Evolutionary conservation across 345 rosid genomes (phyloP).

Genomic region (Jatropha curcas): DNA sequence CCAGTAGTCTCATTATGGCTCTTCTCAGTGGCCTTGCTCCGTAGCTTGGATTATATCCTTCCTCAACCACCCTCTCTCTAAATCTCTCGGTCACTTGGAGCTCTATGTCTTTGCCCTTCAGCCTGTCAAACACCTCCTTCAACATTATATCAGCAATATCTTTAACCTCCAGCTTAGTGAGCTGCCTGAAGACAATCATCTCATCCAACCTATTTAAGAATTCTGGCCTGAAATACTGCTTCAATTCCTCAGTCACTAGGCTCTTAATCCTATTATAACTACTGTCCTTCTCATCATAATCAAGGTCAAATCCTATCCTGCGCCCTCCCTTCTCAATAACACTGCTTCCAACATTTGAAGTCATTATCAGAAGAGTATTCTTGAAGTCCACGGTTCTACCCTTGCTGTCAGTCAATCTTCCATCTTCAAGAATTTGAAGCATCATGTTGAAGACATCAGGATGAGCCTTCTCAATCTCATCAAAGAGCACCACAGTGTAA

Average conservation of each 20-base stretch:
- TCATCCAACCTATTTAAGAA: slow-evolving; percentile 95
- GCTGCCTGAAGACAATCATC: slow-evolving; percentile 93
- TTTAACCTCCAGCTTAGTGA: slow-evolving; percentile 88
- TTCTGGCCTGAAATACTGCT: slow-evolving; percentile 92
- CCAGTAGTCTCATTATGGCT: slow-evolving; percentile 91
- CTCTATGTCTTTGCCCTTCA: slow-evolving; percentile 75
- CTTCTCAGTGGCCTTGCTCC: slow-evolving; percentile 97
- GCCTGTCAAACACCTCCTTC: slow-evolving; percentile 76
- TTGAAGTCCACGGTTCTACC: slow-evolving; percentile 98
- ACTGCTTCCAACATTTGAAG: slow-evolving; percentile 95
- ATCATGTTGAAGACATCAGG: slow-evolving; percentile 99
- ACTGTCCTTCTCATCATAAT: slow-evolving; percentile 88
- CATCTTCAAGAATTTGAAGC: slow-evolving; percentile 99
- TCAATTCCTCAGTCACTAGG: slow-evolving; percentile 87
- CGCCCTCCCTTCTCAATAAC: slow-evolving; percentile 95
- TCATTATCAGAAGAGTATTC: slow-evolving; percentile 96
- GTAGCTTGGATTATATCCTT: slow-evolving; percentile 94
- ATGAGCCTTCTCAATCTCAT: slow-evolving; percentile 98
- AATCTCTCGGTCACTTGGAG: slow-evolving; percentile 96
- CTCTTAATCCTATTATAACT: slow-evolving; percentile 91
- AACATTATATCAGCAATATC: slow-evolving; percentile 95
- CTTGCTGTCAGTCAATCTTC: slow-evolving; percentile 95
- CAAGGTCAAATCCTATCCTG: slow-evolving; percentile 87
- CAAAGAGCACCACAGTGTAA: slow-evolving; percentile 85
- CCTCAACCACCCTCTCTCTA: slow-evolving; percentile 85